These are phyloP conservation scores for Botrytis pseudocinerea DNA, from an alignment of 2,329 filamentous ascomycete genomes.

Conservation along the genomic window DNA sequence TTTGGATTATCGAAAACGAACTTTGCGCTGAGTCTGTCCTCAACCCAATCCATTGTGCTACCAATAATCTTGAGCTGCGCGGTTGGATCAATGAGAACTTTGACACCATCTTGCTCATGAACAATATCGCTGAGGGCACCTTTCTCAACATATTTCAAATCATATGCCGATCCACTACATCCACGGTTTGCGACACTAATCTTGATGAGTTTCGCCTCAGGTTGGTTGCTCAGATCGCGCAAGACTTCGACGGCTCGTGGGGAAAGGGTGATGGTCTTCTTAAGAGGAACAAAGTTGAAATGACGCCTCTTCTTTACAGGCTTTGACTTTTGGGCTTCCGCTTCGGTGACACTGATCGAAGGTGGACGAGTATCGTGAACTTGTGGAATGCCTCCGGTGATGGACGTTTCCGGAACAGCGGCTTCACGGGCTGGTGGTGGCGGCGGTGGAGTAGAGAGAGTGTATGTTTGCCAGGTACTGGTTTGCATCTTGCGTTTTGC, in stretches of 20 bases:
- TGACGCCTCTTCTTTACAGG: slow-evolving; percentile 56
- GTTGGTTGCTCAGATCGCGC: slow-evolving; percentile 73
- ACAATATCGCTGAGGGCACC: slow-evolving; percentile 84
- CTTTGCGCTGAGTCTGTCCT: slow-evolving; percentile 87
- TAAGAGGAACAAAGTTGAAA: slow-evolving; percentile 71
- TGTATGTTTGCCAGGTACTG: slow-evolving; percentile 62
- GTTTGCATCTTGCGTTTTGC: slow-evolving; percentile 64
- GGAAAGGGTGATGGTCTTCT: slow-evolving; percentile 88
- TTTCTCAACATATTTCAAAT: slow-evolving; percentile 94
- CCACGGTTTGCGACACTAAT: slow-evolving; percentile 93
- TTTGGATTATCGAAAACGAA: slow-evolving; percentile 98
- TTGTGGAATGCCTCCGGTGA: slow-evolving; percentile 49
- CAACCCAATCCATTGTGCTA: slow-evolving; percentile 98
- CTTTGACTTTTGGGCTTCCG: slow-evolving; percentile 67
- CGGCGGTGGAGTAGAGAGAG: slow-evolving; percentile 45
- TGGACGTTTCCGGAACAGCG: slow-evolving; percentile 61
- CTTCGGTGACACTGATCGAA: slow-evolving; percentile 56
- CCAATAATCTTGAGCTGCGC: slow-evolving; percentile 97
- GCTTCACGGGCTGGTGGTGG: slow-evolving; percentile 56
- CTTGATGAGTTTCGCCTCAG: slow-evolving; percentile 88
- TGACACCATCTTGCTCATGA: slow-evolving; percentile 94
- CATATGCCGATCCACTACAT: slow-evolving; percentile 90
- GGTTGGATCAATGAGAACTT: slow-evolving; percentile 95
- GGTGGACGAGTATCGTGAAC: slow-evolving; percentile 50
- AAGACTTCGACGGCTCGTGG: slow-evolving; percentile 78